Percentiles rank a stretch among this genome's conserved stretches.
Evolutionary conservation across 306 rosid genomes (phyloP).

Genomic region (Lithocarpus polystachyus): DNA sequence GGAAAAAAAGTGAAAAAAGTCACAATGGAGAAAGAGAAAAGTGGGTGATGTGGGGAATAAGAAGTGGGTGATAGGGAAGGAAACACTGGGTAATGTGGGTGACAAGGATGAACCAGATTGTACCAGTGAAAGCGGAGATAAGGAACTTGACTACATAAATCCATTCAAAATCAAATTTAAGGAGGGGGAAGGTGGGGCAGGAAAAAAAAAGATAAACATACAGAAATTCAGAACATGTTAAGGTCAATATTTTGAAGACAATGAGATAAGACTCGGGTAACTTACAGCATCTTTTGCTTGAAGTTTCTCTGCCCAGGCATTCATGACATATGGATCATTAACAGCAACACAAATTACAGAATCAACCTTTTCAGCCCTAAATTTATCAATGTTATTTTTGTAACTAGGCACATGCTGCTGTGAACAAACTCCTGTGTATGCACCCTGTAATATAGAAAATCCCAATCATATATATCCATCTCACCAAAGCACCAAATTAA

Average conservation of each 20-base stretch:
- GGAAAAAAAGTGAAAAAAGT: too few species aligned
- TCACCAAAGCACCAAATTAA: slow-evolving; percentile 1
- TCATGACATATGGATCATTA: slow-evolving; percentile 76
- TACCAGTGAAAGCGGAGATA: not conserved
- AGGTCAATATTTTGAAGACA: not conserved
- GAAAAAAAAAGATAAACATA: not conserved
- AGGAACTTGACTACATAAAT: not conserved
- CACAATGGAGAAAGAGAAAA: too few species aligned
- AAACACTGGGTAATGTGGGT: too few species aligned
- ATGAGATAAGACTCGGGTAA: not conserved
- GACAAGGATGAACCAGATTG: not conserved
- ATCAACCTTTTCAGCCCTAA: slow-evolving; percentile 76
- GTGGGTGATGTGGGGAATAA: too few species aligned
- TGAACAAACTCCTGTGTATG: slow-evolving; percentile 93
- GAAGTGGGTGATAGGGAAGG: too few species aligned
- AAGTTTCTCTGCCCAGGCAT: slow-evolving; percentile 89
- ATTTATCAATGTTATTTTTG: slow-evolving; percentile 66
- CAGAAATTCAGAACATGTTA: not conserved
- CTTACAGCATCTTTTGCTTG: slow-evolving; percentile 79
- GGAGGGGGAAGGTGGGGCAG: not conserved
- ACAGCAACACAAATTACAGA: slow-evolving; percentile 83
- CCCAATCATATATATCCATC: not conserved
- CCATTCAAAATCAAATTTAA: not conserved
- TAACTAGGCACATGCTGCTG: slow-evolving; percentile 85
- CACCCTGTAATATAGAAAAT: slow-evolving; percentile 59